Evolutionary conservation across 192 early-diverging fungal genomes (phyloP).

Genomic region (Ambispora gerdemannii): DNA sequence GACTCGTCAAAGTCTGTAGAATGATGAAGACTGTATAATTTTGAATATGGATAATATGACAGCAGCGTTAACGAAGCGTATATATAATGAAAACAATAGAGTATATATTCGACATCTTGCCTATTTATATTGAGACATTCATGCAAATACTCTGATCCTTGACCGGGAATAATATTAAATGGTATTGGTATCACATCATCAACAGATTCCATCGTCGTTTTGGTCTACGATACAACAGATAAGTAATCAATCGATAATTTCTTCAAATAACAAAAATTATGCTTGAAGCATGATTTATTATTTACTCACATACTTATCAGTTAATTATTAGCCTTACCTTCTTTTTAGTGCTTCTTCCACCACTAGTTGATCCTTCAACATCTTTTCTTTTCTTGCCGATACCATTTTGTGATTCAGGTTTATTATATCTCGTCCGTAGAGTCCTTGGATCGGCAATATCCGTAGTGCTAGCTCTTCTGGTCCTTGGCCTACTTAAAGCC

Average conservation of each 20-base stretch:
- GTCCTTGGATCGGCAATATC: slow-evolving; percentile 10
- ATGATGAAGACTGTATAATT: slow-evolving; percentile 10
- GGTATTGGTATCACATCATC: slow-evolving; percentile 17
- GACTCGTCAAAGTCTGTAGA: slow-evolving; percentile 27
- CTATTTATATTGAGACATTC: not conserved
- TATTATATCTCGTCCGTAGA: not conserved
- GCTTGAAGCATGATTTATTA: not conserved
- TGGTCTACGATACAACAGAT: no score
- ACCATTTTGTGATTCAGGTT: not conserved
- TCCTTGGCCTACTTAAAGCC: not conserved
- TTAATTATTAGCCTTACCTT: not conserved
- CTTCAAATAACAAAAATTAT: not conserved
- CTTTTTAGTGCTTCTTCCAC: not conserved
- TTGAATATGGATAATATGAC: not conserved
- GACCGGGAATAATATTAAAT: slow-evolving; percentile 25
- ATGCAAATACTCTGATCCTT: slow-evolving; percentile 31
- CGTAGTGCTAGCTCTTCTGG: slow-evolving; percentile 28
- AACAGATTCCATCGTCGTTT: not conserved
- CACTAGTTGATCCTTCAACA: slow-evolving; percentile 1
- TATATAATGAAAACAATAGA: not conserved
- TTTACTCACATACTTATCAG: not conserved
- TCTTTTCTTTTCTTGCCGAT: slow-evolving; percentile 18
- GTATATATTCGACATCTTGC: not conserved
- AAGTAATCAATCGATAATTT: no score
- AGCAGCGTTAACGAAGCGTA: not conserved